These are phyloP conservation scores for Starmerella geochares DNA, from an alignment of 805 yeast species.

Conservation along the genomic window DNA sequence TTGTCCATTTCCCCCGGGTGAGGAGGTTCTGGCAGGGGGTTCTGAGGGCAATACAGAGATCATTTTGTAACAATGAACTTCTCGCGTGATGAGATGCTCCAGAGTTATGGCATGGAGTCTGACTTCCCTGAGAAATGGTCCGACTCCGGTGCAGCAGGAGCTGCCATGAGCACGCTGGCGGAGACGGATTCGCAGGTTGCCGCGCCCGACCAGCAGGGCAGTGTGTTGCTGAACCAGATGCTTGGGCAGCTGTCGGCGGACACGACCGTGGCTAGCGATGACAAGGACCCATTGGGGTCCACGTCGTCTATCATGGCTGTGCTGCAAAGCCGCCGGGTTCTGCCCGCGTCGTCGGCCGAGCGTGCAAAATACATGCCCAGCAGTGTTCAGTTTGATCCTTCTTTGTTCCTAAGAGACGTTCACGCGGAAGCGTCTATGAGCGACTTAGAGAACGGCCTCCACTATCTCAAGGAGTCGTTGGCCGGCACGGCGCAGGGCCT, in stretches of 20 bases:
- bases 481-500: conserved; percentile 40
- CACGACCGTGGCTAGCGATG: conserved; percentile 28
- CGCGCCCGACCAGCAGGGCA: conserved; percentile 12
- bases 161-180: conserved; percentile 17
- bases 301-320: conserved; percentile 39
- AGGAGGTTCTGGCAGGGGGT: no score
- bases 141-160: conserved; percentile 13
- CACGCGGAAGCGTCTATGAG: conserved; percentile 48
- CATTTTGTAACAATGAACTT: conserved; percentile 10
- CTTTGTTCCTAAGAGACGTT: conserved; percentile 44
- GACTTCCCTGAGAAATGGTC: conserved; percentile 23
- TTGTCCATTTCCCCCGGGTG: no score
- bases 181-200: conserved; percentile 4
- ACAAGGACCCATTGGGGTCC: conserved; percentile 50
- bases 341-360: conserved; percentile 25
- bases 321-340: conserved; percentile 21
- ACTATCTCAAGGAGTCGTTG: conserved; percentile 41
- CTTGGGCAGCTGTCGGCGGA: conserved; percentile 22
- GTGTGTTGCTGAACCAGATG: conserved; percentile 27
- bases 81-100: conserved; percentile 17
- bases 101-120: conserved; percentile 20
- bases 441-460: conserved; percentile 41
- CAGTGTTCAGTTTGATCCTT: conserved; percentile 50
- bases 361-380: conserved; percentile 42
- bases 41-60: no score